Evolutionary conservation across 257 asterid species (phyloP).

Genomic region (Nicotiana benthamiana): DNA sequence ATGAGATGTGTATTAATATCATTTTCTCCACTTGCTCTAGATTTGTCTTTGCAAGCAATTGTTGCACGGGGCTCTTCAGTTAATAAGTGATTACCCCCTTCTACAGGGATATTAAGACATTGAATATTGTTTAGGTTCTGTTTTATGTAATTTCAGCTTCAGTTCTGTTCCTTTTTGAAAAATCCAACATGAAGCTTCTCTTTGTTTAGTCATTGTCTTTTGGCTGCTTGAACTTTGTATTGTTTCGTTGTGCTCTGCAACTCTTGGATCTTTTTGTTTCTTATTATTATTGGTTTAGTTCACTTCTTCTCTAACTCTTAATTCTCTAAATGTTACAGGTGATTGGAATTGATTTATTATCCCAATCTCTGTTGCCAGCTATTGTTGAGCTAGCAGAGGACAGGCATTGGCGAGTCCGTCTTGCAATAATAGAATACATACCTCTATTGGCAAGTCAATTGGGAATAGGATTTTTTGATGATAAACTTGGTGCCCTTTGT

Average conservation of each 20-base stretch:
- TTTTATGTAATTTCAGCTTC: background rate
- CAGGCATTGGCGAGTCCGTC: conserved; percentile 87
- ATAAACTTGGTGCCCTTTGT: conserved; percentile 81
- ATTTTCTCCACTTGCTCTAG: background rate
- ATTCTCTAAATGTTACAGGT: conserved; percentile 33
- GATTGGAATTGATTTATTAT: conserved; percentile 68
- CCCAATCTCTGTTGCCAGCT: conserved; percentile 76
- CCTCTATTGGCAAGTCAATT: conserved; percentile 77
- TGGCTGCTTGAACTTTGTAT: background rate
- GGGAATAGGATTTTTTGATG: conserved; percentile 77
- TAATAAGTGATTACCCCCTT: background rate
- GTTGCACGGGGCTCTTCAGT: background rate
- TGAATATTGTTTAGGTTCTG: background rate
- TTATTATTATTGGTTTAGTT: background rate
- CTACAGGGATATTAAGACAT: background rate
- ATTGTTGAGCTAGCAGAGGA: conserved; percentile 88
- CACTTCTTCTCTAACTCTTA: background rate
- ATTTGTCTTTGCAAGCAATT: background rate
- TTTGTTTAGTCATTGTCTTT: background rate
- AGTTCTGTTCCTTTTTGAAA: background rate
- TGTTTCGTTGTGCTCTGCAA: background rate
- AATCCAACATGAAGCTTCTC: background rate
- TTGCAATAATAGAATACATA: conserved; percentile 76
- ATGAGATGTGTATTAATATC: background rate
- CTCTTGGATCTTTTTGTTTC: background rate